A percentile compares a stretch with the other conserved stretches of the same genome.
Evolutionary conservation across 371 early-diverging fungal genomes (phyloP).

Genomic region (Gilbertella persicaria): DNA sequence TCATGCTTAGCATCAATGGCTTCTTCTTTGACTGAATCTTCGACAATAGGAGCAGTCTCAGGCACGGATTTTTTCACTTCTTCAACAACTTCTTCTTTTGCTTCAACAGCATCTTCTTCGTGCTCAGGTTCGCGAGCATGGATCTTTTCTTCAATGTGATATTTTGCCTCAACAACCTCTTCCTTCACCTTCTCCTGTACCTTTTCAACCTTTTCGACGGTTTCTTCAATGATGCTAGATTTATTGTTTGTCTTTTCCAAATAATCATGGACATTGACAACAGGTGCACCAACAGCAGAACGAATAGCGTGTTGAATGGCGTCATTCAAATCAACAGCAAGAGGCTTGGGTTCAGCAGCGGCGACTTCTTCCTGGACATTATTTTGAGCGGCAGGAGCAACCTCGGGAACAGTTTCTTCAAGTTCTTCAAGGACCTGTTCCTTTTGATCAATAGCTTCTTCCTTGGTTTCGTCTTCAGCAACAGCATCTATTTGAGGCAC

Average conservation of each 20-base stretch:
- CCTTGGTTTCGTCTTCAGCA: neutral
- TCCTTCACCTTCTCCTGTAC: slow-evolving; percentile 4
- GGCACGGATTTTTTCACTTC: slow-evolving; percentile 4
- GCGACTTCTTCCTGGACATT: slow-evolving; percentile 7
- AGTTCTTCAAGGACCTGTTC: slow-evolving; percentile 15
- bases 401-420: slow-evolving; percentile 15
- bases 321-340: slow-evolving; percentile 6
- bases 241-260: slow-evolving; percentile 1
- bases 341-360: slow-evolving; percentile 3
- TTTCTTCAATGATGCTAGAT: neutral
- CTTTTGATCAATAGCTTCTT: slow-evolving; percentile 9
- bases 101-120: neutral
- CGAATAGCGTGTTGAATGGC: slow-evolving; percentile 18
- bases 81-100: slow-evolving; percentile 1
- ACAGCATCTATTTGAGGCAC: neutral
- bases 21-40: neutral
- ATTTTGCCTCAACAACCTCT: slow-evolving; percentile 2
- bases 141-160: neutral
- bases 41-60: neutral
- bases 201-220: slow-evolving; percentile 2
- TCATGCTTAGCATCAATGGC: slow-evolving; percentile 5
- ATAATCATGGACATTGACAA: slow-evolving; percentile 13
- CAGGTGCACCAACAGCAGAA: slow-evolving; percentile 18
- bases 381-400: slow-evolving; percentile 1
- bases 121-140: neutral